These are phyloP conservation scores for Avena eriantha DNA, from an alignment of 176 grass and related monocot species.

Conservation along the genomic window DNA sequence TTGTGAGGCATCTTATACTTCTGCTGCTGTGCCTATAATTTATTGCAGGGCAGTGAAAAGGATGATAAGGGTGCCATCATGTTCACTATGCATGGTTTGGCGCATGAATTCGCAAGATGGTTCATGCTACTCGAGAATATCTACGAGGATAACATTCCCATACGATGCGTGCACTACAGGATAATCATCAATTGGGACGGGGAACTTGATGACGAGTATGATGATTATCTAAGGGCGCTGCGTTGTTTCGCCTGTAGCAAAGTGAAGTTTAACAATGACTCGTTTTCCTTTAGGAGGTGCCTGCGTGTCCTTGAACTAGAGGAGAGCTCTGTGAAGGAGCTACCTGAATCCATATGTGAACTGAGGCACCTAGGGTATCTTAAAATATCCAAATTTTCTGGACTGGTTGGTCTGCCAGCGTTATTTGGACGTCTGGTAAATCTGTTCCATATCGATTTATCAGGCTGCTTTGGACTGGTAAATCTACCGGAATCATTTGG, in stretches of 20 bases:
- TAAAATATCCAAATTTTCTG: background rate
- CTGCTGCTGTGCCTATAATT: background rate
- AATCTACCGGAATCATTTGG: background rate
- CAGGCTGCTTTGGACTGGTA: background rate
- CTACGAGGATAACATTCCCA: too few relatives aligned
- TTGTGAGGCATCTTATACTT: background rate
- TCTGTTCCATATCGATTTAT: background rate
- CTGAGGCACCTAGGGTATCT: background rate
- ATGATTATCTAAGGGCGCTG: background rate
- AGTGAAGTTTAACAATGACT: background rate
- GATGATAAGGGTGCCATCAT: background rate
- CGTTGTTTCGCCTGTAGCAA: background rate
- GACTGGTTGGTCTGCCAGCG: background rate
- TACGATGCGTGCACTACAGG: too few relatives aligned
- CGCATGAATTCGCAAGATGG: background rate
- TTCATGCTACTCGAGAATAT: background rate
- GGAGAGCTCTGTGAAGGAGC: background rate
- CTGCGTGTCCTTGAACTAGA: background rate
- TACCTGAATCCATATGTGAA: background rate
- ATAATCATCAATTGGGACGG: background rate
- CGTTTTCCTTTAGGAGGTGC: background rate
- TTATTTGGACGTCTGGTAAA: background rate
- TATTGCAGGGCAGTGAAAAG: background rate
- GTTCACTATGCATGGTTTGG: background rate
- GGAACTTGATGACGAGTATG: background rate